Conservation (phyloP, 345 rosid species). For the Citrus cavaleriei region DNA sequence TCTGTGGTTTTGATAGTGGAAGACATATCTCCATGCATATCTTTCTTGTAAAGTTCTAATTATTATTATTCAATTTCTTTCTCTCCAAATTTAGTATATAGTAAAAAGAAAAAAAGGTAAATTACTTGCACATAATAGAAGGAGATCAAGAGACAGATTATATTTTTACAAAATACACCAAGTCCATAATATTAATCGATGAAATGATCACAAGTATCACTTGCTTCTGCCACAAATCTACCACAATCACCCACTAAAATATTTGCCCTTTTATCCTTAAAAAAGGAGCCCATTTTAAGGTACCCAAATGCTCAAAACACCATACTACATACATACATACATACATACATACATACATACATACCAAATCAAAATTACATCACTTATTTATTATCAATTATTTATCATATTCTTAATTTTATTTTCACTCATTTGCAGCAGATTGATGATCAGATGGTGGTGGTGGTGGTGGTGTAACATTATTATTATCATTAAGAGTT, state of each 20-base stretch:
- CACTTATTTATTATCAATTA: not conserved
- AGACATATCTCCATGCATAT: constrained; percentile 6
- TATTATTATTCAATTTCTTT: not conserved
- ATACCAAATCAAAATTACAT: not conserved
- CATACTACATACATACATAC: not conserved
- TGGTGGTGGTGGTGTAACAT: constrained; percentile 1
- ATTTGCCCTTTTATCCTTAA: not conserved
- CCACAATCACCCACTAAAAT: not conserved
- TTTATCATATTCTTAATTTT: not conserved
- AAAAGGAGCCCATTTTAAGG: not conserved
- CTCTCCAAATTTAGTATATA: not conserved
- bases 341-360: not conserved
- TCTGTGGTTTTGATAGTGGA: constrained; percentile 13
- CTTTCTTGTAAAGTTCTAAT: not conserved
- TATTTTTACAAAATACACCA: not conserved
- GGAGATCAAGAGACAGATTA: not conserved
- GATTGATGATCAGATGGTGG: constrained; percentile 1
- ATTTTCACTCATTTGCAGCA: constrained; percentile 3
- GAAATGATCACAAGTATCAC: not conserved
- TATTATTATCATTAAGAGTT: too few relatives aligned
- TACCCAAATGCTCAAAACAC: not conserved
- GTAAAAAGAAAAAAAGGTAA: too few relatives aligned
- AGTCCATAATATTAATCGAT: not conserved
- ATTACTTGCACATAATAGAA: not conserved
- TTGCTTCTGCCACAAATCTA: constrained; percentile 1